Conservation (phyloP, 225 moss, liverwort and hornwort species). For the Asterella californica region DNA sequence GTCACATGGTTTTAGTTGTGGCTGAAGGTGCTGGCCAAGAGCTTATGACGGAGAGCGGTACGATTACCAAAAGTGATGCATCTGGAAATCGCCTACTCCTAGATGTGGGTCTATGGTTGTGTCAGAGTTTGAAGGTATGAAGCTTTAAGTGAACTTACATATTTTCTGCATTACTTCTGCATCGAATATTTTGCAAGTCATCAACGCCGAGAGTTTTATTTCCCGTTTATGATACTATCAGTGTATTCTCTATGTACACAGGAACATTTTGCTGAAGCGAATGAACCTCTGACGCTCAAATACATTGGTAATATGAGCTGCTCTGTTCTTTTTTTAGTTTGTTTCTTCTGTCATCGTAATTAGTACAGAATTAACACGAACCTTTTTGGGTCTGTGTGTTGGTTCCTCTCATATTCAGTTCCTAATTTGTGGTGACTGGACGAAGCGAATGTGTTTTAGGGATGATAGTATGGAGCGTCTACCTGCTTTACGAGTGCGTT, state of each 20-base stretch:
- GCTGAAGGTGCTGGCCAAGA: slow-evolving; percentile 70
- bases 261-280: slow-evolving; percentile 40
- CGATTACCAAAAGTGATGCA: slow-evolving; percentile 42
- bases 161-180: not conserved
- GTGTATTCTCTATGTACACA: slow-evolving; percentile 8
- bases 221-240: not conserved
- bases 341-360: not conserved
- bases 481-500: not conserved
- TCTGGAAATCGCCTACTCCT: slow-evolving; percentile 58
- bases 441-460: not conserved
- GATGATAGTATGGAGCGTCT: not conserved
- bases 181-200: not conserved
- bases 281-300: slow-evolving; percentile 48
- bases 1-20: slow-evolving; percentile 62
- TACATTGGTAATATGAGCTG: slow-evolving; percentile 43
- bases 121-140: slow-evolving; percentile 51
- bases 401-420: not conserved
- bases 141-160: not conserved
- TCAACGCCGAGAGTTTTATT: not conserved
- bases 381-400: not conserved
- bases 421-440: not conserved
- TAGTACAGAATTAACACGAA: not conserved
- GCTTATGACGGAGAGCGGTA: slow-evolving; percentile 44
- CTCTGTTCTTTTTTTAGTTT: not conserved
- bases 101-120: slow-evolving; percentile 59